A percentile compares a stretch with the other conserved stretches of the same genome.
Evolutionary conservation across 331 rosid species (phyloP).

Genomic region (Arachis monticola): DNA sequence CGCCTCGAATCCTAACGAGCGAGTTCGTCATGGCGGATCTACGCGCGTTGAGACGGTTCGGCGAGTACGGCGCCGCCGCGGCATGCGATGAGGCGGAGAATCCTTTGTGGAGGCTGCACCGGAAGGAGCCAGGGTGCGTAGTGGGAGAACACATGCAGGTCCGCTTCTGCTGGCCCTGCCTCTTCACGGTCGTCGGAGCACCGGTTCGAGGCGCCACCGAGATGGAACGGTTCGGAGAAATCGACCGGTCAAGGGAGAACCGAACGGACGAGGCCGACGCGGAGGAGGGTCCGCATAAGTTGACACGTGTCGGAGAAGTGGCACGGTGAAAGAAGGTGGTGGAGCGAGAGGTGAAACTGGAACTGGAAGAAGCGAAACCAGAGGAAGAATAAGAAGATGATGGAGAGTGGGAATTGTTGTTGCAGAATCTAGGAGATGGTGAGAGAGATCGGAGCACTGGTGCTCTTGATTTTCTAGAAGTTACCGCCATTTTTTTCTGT

Average conservation of each 20-base stretch:
- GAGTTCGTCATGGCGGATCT: constrained; percentile 99
- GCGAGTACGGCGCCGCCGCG: constrained; percentile 63
- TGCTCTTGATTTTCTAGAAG: constrained; percentile 71
- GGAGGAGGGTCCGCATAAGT: constrained; percentile 39
- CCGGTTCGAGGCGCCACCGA: constrained; percentile 55
- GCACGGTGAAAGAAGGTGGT: constrained; percentile 53
- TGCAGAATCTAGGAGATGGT: constrained; percentile 63
- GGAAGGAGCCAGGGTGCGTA: constrained; percentile 88
- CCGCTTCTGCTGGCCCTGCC: constrained; percentile 62
- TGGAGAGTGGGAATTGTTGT: constrained; percentile 37
- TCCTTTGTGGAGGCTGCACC: constrained; percentile 87
- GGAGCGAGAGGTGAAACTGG: constrained; percentile 64
- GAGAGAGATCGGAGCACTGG: constrained; percentile 64
- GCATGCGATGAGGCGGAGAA: constrained; percentile 31
- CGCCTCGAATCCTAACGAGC: constrained; percentile 87
- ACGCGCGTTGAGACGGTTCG: constrained; percentile 84
- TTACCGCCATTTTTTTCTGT: constrained; percentile 56
- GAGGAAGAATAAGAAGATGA: constrained; percentile 47
- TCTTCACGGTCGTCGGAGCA: constrained; percentile 34
- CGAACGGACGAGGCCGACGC: constrained; percentile 51
- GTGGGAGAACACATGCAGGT: constrained; percentile 96
- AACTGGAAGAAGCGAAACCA: constrained; percentile 70
- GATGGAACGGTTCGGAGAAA: constrained; percentile 80
- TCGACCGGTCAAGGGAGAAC: constrained; percentile 74
- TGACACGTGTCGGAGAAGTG: constrained; percentile 73